phyloP scores from a whole-genome alignment of 139 green algal species.

The Ettlia oleoabundans region DNA sequence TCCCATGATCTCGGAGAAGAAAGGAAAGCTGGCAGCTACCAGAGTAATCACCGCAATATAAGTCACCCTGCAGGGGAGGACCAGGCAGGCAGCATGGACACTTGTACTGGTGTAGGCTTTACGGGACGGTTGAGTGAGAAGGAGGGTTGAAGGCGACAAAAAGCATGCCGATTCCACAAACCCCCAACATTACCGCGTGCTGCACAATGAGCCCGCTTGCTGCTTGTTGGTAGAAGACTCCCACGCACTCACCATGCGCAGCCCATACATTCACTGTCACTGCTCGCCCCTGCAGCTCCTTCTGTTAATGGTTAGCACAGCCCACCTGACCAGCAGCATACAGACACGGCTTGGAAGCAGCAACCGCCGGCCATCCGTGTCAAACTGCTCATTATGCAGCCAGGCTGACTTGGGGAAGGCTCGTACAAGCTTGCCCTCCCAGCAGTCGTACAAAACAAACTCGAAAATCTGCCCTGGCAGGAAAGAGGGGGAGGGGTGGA shows the following conservation, averaged over 20 bases:
- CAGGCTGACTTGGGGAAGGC: neutral
- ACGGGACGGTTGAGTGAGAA: no score
- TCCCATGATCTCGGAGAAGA: slow-evolving; percentile 12
- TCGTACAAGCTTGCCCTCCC: neutral
- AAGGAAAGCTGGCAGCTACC: neutral
- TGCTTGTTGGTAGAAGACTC: no score
- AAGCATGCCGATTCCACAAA: no score
- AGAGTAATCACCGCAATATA: neutral
- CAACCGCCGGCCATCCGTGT: neutral
- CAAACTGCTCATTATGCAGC: neutral
- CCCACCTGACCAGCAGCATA: neutral
- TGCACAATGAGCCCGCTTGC: no score
- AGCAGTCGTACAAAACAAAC: neutral
- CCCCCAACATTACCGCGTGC: no score
- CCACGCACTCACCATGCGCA: no score
- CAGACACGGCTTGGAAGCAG: neutral
- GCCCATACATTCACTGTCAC: neutral
- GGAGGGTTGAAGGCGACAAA: no score
- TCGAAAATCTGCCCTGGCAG: neutral
- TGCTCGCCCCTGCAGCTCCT: neutral
- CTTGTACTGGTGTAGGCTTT: no score
- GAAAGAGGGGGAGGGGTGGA: neutral
- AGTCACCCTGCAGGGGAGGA: neutral
- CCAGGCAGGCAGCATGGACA: neutral
- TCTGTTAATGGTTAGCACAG: no score